Evolutionary conservation across 306 rosid species (phyloP).

Genomic region (Betula pendula): DNA sequence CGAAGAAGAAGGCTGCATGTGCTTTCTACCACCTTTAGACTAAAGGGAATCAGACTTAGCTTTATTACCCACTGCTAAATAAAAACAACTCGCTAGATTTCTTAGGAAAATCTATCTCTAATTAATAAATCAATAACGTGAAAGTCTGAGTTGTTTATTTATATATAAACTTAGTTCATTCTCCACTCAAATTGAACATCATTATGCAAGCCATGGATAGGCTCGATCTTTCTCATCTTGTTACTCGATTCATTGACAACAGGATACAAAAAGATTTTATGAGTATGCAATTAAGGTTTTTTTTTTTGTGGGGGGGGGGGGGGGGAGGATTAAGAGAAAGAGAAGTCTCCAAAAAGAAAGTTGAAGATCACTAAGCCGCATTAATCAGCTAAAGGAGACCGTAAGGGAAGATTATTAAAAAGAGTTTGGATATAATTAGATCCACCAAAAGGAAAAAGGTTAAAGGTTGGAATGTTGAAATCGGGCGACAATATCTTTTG

Average conservation of each 20-base stretch:
- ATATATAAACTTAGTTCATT: too few species aligned
- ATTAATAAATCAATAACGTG: background rate
- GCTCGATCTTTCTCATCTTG: too few species aligned
- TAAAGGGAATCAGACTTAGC: conserved; percentile 3
- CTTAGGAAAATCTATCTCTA: background rate
- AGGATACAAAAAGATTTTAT: too few species aligned
- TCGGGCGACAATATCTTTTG: conserved; percentile 39
- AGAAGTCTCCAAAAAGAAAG: conserved; percentile 20
- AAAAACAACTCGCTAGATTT: background rate
- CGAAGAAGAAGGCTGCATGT: conserved; percentile 39
- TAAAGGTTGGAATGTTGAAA: conserved; percentile 44
- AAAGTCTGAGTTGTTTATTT: conserved; percentile 28
- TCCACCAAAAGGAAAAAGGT: conserved; percentile 16
- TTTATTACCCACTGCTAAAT: background rate
- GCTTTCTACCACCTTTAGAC: conserved; percentile 24
- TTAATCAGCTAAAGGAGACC: conserved; percentile 6
- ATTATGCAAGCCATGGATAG: too few species aligned
- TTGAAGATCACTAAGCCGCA: conserved; percentile 14
- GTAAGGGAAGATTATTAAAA: conserved; percentile 24
- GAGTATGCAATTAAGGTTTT: too few species aligned
- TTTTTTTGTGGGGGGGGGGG: background rate
- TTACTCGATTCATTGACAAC: too few species aligned
- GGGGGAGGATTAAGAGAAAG: background rate
- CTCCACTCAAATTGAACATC: too few species aligned
- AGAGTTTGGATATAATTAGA: conserved; percentile 18